Percentiles rank a stretch among this genome's conserved stretches.
Evolutionary conservation across 2,329 filamentous ascomycete genomes (phyloP).

Genomic region (Clonostachys chloroleuca): DNA sequence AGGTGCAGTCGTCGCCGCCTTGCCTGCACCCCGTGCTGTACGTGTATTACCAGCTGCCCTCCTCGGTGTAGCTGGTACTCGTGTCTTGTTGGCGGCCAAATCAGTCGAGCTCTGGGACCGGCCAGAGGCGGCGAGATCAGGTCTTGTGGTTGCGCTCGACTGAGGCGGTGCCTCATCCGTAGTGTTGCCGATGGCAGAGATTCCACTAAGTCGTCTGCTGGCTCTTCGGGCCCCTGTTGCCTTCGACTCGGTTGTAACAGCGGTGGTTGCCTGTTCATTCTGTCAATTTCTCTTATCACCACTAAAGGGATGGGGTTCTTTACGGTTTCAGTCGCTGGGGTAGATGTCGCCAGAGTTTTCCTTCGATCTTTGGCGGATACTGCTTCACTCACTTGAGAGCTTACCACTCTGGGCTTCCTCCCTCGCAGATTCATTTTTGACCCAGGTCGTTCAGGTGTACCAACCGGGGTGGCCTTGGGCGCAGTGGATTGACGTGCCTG

Average conservation of each 20-base stretch:
- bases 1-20: conserved; percentile 15
- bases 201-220: conserved; percentile 44
- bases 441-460: conserved; percentile 36
- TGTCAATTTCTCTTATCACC: not conserved
- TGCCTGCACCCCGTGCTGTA: conserved; percentile 28
- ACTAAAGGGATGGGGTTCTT: not conserved
- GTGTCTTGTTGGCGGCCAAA: conserved; percentile 55
- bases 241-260: too few species aligned
- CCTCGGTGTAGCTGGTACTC: conserved; percentile 33
- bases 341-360: conserved; percentile 54
- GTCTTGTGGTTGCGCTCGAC: conserved; percentile 1
- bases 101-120: conserved; percentile 10
- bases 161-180: conserved; percentile 11
- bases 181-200: conserved; percentile 27
- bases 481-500: conserved; percentile 59
- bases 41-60: conserved; percentile 7
- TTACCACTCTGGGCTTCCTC: conserved; percentile 57
- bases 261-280: too few species aligned
- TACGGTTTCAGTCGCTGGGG: conserved; percentile 18
- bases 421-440: conserved; percentile 68
- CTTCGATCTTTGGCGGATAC: conserved; percentile 40
- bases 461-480: conserved; percentile 17
- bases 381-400: conserved; percentile 43
- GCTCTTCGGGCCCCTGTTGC: conserved; percentile 15
- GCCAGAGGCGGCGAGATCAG: not conserved